Conservation (phyloP, 176 grass and related monocot genomes). For the Carex parvula region DNA sequence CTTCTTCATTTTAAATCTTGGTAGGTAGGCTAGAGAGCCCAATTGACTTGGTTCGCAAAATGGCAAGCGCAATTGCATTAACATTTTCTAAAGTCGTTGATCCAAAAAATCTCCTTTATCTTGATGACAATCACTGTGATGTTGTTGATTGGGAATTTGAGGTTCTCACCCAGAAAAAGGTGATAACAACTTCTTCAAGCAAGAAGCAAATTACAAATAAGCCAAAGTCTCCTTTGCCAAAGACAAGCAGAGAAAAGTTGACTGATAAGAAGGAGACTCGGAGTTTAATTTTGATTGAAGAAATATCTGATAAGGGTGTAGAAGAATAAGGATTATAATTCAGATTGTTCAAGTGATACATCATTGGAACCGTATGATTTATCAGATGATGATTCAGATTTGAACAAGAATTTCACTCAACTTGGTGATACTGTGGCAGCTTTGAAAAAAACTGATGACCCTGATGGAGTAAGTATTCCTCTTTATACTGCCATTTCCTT, state of each 20-base stretch:
- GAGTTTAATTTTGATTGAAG: conserved; percentile 32
- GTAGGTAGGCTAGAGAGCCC: conserved; percentile 95
- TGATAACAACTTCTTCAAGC: conserved; percentile 34
- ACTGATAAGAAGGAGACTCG: conserved; percentile 39
- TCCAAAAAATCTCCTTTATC: conserved; percentile 82
- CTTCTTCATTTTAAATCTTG: conserved; percentile 29
- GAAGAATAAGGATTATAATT: conserved; percentile 36
- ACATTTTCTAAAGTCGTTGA: conserved; percentile 93
- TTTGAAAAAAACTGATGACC: conserved; percentile 82
- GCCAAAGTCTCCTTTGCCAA: conserved; percentile 30
- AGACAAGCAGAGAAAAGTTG: conserved; percentile 39
- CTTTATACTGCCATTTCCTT: neutral
- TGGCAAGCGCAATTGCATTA: conserved; percentile 81
- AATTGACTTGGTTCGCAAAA: conserved; percentile 77
- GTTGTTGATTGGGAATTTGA: conserved; percentile 81
- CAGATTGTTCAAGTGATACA: conserved; percentile 66
- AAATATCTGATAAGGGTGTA: conserved; percentile 47
- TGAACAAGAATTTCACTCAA: conserved; percentile 71
- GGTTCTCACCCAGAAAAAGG: conserved; percentile 52
- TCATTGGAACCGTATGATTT: conserved; percentile 94
- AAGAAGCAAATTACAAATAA: conserved; percentile 35
- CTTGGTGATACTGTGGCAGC: conserved; percentile 63
- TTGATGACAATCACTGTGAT: conserved; percentile 81
- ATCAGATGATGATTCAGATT: conserved; percentile 73
- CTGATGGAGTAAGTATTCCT: conserved; percentile 70